Percentiles rank a stretch among this genome's conserved stretches.
Evolutionary conservation across 768 basidiomycete species (phyloP).

Genomic region (Phylloporus sp.): DNA sequence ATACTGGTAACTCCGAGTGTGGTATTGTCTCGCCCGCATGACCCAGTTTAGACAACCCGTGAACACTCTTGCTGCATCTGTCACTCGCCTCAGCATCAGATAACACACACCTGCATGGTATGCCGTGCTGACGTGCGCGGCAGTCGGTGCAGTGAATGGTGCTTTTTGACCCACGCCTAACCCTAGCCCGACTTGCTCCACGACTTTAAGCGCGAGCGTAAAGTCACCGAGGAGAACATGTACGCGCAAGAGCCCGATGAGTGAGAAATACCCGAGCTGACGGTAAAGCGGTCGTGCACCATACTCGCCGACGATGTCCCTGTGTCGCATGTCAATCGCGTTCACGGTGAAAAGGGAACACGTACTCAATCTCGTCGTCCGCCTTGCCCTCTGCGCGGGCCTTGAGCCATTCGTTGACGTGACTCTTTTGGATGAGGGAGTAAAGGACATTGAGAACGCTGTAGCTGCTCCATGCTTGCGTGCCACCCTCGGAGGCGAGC

Average conservation of each 20-base stretch:
- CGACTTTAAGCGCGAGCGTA: constrained; percentile 88
- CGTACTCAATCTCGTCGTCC: constrained; percentile 80
- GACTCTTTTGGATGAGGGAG: constrained; percentile 96
- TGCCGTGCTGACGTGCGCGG: constrained; percentile 93
- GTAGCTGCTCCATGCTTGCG: constrained; percentile 95
- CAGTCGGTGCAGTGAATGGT: constrained; percentile 90
- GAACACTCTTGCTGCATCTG: constrained; percentile 93
- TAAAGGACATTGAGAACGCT: constrained; percentile 97
- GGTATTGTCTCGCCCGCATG: constrained; percentile 93
- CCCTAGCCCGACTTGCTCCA: constrained; percentile 91
- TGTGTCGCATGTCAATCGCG: constrained; percentile 27
- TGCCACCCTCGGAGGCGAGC: constrained; percentile 73
- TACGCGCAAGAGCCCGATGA: constrained; percentile 92
- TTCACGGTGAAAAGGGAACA: constrained; percentile 10
- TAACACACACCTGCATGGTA: constrained; percentile 98
- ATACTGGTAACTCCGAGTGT: constrained; percentile 94
- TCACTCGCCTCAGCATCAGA: constrained; percentile 89
- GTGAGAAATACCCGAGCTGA: constrained; percentile 94
- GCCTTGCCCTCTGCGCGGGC: constrained; percentile 80
- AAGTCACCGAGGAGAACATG: constrained; percentile 96
- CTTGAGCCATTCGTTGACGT: constrained; percentile 87
- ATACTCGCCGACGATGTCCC: constrained; percentile 88
- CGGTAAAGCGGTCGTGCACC: constrained; percentile 87
- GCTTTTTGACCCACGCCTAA: constrained; percentile 91
- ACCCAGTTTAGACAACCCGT: constrained; percentile 93